phyloP scores from a whole-genome alignment of 768 basidiomycete species.

The Chiua virens region DNA sequence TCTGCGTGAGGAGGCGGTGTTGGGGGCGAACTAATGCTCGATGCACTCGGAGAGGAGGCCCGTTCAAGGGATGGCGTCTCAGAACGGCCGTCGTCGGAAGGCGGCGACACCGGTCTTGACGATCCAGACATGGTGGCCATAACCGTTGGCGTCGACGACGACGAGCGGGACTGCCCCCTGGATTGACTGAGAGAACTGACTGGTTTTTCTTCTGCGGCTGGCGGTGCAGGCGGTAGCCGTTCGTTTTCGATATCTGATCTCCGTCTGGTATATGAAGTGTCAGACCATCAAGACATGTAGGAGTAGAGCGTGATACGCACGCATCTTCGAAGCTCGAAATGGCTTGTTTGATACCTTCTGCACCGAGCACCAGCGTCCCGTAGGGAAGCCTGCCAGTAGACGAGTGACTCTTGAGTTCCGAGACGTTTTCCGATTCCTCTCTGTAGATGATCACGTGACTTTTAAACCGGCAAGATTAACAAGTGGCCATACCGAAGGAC shows the following conservation, averaged over 20 bases:
- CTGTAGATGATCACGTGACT: no score
- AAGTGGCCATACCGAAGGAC: no score
- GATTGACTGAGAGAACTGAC: neutral
- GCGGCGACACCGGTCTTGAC: conserved; percentile 16
- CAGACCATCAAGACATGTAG: neutral
- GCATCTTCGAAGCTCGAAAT: conserved; percentile 69
- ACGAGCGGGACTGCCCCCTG: conserved; percentile 5
- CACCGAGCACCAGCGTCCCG: conserved; percentile 58
- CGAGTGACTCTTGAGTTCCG: conserved; percentile 59
- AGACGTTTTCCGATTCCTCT: conserved; percentile 59
- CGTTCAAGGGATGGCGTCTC: conserved; percentile 28
- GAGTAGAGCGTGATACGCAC: conserved; percentile 37
- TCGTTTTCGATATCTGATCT: conserved; percentile 29
- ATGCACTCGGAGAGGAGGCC: conserved; percentile 23
- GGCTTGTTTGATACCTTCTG: conserved; percentile 72
- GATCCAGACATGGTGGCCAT: neutral
- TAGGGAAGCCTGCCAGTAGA: conserved; percentile 50
- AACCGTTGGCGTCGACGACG: neutral
- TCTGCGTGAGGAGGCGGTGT: conserved; percentile 26
- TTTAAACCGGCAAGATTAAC: no score
- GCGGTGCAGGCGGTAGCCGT: conserved; percentile 23
- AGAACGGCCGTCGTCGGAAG: conserved; percentile 36
- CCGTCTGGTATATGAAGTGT: conserved; percentile 10
- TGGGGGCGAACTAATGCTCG: conserved; percentile 24
- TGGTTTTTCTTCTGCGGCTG: conserved; percentile 25